Evolutionary conservation across 768 basidiomycete genomes (phyloP).

Genomic region (Rhizopogon vulgaris): DNA sequence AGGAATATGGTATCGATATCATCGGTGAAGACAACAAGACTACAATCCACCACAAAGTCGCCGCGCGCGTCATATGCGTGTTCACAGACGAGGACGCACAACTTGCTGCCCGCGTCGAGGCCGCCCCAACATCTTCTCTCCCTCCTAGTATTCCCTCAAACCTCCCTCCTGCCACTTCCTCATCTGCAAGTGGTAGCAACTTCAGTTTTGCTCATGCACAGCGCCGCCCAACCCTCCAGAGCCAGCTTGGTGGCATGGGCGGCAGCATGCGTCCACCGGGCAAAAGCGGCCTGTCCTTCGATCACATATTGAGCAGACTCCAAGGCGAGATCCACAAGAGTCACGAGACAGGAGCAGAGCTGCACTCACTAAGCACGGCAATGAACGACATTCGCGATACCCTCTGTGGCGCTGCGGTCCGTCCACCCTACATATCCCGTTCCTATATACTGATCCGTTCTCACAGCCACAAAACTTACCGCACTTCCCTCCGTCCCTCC

Average conservation of each 20-base stretch:
- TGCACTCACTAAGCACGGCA: slow-evolving; percentile 66
- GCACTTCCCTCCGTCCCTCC: slow-evolving; percentile 58
- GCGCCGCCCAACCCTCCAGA: slow-evolving; percentile 52
- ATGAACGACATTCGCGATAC: slow-evolving; percentile 94
- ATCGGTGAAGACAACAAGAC: slow-evolving; percentile 98
- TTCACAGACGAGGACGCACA: slow-evolving; percentile 82
- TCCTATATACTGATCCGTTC: slow-evolving; percentile 6
- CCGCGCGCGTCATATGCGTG: slow-evolving; percentile 87
- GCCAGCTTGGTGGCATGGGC: slow-evolving; percentile 75
- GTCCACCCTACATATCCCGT: slow-evolving; percentile 21
- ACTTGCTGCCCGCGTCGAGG: slow-evolving; percentile 64
- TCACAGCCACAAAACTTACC: slow-evolving; percentile 54
- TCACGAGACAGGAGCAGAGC: slow-evolving; percentile 84
- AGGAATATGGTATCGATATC: slow-evolving; percentile 99
- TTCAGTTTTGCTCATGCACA: slow-evolving; percentile 42
- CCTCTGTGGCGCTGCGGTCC: slow-evolving; percentile 73
- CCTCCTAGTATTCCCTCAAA: slow-evolving; percentile 7
- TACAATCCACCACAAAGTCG: slow-evolving; percentile 97
- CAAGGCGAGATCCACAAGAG: slow-evolving; percentile 96
- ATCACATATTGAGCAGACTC: slow-evolving; percentile 82
- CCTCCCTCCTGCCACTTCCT: slow-evolving; percentile 31
- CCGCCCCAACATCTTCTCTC: slow-evolving; percentile 42
- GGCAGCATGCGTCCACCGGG: slow-evolving; percentile 66
- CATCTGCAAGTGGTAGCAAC: slow-evolving; percentile 18
- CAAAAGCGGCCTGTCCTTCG: slow-evolving; percentile 86